A percentile compares a stretch with the other conserved stretches of the same genome.
Conservation (phyloP, 116 monocot species). For the Trichopus zeylanicus region DNA sequence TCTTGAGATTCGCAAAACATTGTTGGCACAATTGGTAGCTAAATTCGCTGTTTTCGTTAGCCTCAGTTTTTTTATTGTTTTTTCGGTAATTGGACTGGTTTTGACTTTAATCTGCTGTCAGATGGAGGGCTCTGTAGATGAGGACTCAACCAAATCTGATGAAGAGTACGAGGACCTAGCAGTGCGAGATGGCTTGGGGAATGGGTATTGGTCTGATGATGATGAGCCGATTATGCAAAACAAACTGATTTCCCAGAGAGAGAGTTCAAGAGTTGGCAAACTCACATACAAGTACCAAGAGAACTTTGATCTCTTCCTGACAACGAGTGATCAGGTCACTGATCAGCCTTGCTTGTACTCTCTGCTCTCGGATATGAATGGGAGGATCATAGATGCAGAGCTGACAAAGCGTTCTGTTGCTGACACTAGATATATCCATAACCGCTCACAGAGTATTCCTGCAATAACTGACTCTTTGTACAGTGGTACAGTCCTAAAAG, state of each 20-base stretch:
- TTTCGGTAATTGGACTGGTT: too few species aligned
- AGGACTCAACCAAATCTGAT: constrained; percentile 55
- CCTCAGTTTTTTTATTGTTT: too few species aligned
- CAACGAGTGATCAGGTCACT: background rate
- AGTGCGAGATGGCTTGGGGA: constrained; percentile 31
- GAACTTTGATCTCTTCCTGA: constrained; percentile 48
- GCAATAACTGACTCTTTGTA: constrained; percentile 4
- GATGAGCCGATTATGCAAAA: constrained; percentile 11
- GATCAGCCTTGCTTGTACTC: constrained; percentile 5
- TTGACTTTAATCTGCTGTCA: constrained; percentile 7
- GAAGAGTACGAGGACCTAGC: constrained; percentile 61
- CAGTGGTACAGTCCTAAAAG: background rate
- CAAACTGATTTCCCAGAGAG: constrained; percentile 6
- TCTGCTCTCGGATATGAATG: background rate
- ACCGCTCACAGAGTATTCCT: constrained; percentile 8
- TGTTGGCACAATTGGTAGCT: too few species aligned
- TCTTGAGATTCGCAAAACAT: too few species aligned
- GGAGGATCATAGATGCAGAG: background rate
- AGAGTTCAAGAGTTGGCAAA: background rate
- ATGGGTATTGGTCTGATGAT: constrained; percentile 50
- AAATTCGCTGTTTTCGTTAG: too few species aligned
- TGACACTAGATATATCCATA: constrained; percentile 22
- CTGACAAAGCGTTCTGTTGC: constrained; percentile 26
- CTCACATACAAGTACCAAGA: constrained; percentile 27
- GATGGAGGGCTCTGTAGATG: constrained; percentile 69